phyloP scores from a whole-genome alignment of 179 eudicot species.

The Heliamphora pulchella region DNA sequence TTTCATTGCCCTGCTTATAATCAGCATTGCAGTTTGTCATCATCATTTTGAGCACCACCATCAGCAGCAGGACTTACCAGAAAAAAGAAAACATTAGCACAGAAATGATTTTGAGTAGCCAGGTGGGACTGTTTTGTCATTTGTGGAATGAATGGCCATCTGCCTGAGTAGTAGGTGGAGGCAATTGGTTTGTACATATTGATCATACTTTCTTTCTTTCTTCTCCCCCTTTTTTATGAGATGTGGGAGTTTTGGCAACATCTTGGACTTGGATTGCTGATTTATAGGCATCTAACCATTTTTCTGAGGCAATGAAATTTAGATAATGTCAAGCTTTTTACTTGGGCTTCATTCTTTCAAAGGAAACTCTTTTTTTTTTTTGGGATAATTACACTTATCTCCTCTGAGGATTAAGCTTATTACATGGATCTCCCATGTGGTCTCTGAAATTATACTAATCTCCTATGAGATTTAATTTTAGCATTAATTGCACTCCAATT shows the following conservation, averaged over 20 bases:
- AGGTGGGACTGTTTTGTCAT: neutral
- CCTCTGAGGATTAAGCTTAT: no score
- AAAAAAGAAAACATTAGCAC: no score
- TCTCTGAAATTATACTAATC: no score
- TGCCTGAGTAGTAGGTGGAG: neutral
- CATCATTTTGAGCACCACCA: no score
- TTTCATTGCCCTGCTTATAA: no score
- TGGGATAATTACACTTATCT: no score
- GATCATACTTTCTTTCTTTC: no score
- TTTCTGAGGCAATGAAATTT: neutral
- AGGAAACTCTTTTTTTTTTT: neutral
- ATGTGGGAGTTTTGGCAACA: neutral
- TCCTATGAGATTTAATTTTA: no score
- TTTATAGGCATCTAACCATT: neutral
- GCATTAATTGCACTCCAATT: no score
- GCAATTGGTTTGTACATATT: conserved; percentile 8
- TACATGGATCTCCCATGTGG: no score
- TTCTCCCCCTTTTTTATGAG: neutral
- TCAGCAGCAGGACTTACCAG: no score
- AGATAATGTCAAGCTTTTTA: neutral
- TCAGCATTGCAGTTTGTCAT: no score
- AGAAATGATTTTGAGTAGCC: neutral
- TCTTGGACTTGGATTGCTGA: neutral
- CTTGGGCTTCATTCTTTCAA: neutral
- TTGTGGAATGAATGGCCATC: neutral